Percentiles rank a stretch among this genome's conserved stretches.
phyloP scores from a whole-genome alignment of 345 rosid genomes.

The Eucalyptus cloeziana region DNA sequence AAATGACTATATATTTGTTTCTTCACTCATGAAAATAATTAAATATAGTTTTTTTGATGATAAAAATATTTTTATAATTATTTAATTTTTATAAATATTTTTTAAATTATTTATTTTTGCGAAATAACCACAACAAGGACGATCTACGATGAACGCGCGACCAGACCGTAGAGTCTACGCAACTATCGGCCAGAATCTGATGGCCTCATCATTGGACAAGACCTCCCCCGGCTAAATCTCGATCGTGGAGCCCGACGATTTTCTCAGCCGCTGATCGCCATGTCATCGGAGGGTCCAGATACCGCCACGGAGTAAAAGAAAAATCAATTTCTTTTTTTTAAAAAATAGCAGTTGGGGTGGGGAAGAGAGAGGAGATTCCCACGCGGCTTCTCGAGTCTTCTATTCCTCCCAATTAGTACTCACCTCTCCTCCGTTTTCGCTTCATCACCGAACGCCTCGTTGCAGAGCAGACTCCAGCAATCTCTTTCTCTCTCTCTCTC shows the following conservation, averaged over 20 bases:
- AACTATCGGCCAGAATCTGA: neutral
- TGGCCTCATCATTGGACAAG: neutral
- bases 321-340: neutral
- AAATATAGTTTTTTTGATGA: too few relatives aligned
- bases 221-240: neutral
- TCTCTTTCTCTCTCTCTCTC: neutral
- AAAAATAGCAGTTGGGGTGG: neutral
- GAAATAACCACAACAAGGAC: too few relatives aligned
- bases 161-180: neutral
- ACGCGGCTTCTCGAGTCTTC: slow-evolving; percentile 10
- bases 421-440: neutral
- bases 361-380: neutral
- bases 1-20: too few relatives aligned
- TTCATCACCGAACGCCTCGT: neutral
- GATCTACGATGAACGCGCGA: too few relatives aligned
- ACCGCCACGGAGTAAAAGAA: too few relatives aligned
- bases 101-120: accelerated
- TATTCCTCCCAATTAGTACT: neutral
- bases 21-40: too few relatives aligned
- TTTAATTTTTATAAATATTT: too few relatives aligned
- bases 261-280: neutral
- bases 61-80: too few relatives aligned
- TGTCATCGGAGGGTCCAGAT: neutral
- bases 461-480: too few relatives aligned
- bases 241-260: neutral